A percentile compares a stretch with the other conserved stretches of the same genome.
Evolutionary conservation across 495 filamentous ascomycete genomes (phyloP).

Genomic region (Emericellopsis terricola): DNA sequence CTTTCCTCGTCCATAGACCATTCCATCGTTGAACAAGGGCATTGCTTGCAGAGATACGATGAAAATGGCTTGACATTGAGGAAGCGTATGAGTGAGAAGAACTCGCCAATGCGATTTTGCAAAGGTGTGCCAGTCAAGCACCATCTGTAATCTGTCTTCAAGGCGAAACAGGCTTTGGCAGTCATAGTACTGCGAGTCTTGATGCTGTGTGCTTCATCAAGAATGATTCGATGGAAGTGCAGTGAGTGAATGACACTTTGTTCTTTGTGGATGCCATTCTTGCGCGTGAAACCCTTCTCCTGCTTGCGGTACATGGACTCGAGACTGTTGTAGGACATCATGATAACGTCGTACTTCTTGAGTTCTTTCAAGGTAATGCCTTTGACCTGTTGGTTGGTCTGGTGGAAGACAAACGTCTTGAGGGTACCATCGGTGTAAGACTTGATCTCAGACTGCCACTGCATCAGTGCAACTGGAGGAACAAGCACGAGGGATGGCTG

Average conservation of each 20-base stretch:
- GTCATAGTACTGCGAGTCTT: slow-evolving; percentile 79
- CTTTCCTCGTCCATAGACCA: slow-evolving; percentile 59
- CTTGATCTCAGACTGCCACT: slow-evolving; percentile 87
- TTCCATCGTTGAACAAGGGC: slow-evolving; percentile 60
- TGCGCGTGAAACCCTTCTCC: slow-evolving; percentile 72
- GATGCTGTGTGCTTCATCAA: slow-evolving; percentile 94
- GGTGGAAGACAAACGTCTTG: slow-evolving; percentile 78
- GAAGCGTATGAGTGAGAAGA: slow-evolving; percentile 88
- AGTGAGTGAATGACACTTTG: slow-evolving; percentile 77
- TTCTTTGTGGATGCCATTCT: slow-evolving; percentile 50
- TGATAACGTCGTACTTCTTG: slow-evolving; percentile 72
- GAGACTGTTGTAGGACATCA: slow-evolving; percentile 89
- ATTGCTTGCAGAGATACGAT: slow-evolving; percentile 79
- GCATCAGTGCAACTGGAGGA: slow-evolving; percentile 89
- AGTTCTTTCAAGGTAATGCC: slow-evolving; percentile 52
- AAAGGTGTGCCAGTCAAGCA: slow-evolving; percentile 89
- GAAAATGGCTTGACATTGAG: slow-evolving; percentile 75
- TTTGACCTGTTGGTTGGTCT: slow-evolving; percentile 68
- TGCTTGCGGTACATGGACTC: slow-evolving; percentile 87
- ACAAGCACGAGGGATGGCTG: slow-evolving; percentile 75
- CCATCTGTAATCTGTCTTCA: slow-evolving; percentile 78
- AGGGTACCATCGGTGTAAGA: slow-evolving; percentile 81
- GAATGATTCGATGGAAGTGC: slow-evolving; percentile 74
- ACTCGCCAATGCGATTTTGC: slow-evolving; percentile 92
- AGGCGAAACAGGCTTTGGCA: slow-evolving; percentile 83